These are phyloP conservation scores for Salvia miltiorrhiza DNA, from an alignment of 257 asterid genomes.

Conservation along the genomic window DNA sequence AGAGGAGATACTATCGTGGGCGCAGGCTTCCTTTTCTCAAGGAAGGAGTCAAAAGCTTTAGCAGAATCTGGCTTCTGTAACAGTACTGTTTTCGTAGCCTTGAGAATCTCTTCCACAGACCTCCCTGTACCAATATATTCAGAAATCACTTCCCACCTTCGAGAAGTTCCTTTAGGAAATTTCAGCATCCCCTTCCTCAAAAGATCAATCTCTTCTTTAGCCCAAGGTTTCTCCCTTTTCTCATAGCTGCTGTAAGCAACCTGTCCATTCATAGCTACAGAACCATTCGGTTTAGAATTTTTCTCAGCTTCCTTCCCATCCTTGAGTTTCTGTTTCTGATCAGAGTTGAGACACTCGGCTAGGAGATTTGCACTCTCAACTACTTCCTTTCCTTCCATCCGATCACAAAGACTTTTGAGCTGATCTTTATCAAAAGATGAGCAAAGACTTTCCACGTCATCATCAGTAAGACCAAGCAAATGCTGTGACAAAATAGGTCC, in stretches of 20 bases:
- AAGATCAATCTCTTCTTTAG: constrained; percentile 87
- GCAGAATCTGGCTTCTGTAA: constrained; percentile 93
- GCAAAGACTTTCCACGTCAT: constrained; percentile 70
- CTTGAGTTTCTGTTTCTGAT: constrained; percentile 33
- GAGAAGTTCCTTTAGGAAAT: constrained; percentile 92
- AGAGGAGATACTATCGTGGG: constrained; percentile 84
- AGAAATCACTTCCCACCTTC: constrained; percentile 97
- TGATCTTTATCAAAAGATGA: constrained; percentile 70
- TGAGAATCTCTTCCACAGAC: constrained; percentile 93
- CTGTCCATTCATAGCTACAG: constrained; percentile 34
- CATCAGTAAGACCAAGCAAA: constrained; percentile 51
- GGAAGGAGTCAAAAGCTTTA: constrained; percentile 92
- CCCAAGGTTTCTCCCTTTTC: constrained; percentile 77
- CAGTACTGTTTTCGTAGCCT: constrained; percentile 93
- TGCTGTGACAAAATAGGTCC: constrained; percentile 45
- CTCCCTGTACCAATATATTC: constrained; percentile 81
- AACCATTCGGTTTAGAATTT: constrained; percentile 54
- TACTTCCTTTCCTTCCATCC: constrained; percentile 59
- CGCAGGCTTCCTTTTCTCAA: constrained; percentile 85
- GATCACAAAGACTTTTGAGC: constrained; percentile 59
- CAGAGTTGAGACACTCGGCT: constrained; percentile 41
- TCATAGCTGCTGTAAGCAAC: constrained; percentile 31
- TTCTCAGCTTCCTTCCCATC: constrained; percentile 43
- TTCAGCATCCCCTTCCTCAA: constrained; percentile 82
- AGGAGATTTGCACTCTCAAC: constrained; percentile 50